Evolutionary conservation across 2,329 filamentous ascomycete genomes (phyloP), one percentile per base, ranked within the genome.

Genomic region (Emmonsia crescens): DNA sequence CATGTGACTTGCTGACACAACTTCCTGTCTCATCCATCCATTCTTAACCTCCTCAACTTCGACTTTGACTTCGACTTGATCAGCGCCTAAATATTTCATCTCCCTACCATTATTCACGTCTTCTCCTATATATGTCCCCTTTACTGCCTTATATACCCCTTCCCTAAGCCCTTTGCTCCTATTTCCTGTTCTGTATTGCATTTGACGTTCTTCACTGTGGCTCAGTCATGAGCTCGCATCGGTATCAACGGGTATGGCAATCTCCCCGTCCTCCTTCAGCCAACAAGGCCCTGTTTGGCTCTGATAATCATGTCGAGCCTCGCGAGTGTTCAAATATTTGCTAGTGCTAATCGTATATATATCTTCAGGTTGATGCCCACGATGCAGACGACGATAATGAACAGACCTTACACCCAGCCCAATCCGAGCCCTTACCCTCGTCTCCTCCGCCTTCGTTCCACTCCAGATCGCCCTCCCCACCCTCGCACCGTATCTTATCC

Each of bases 381-480:
- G 74, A 77, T 66, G 55, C 16, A 57, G 76, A 77, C 61, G 74
- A 78, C 52, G 74, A 76, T 52, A 70, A 71, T 55, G 64, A 68
- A 60, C 62, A 65, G 54, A 54, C 69, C 72, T 51, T 71, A 72
- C 65, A 72, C 67, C 61, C 66, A 70, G 59, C 68, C 71, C 57
- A 67, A 69, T 63, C 67, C 69, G 38, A 70, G 66, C 64, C 68
- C 52, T 69, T 70, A 33, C 73, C 76, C 36, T 73, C 72, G 49
- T 79, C 77, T 66, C 77, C 77, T 60, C 76, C 77, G 44, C 93
- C 93, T 1, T 96, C 93, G 1, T 97, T 96, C 76, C 90, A 86
- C 73, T 96, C 92, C 55, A 85, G 89, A 72, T 82, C 88, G 38
- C 91, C 91, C 1, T 92, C 89, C 42, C 83, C 82, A 38, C 74